Percentiles rank a stretch among this genome's conserved stretches.
phyloP scores from a whole-genome alignment of 805 yeast species.

The Sugiyamaella chiloensis region DNA sequence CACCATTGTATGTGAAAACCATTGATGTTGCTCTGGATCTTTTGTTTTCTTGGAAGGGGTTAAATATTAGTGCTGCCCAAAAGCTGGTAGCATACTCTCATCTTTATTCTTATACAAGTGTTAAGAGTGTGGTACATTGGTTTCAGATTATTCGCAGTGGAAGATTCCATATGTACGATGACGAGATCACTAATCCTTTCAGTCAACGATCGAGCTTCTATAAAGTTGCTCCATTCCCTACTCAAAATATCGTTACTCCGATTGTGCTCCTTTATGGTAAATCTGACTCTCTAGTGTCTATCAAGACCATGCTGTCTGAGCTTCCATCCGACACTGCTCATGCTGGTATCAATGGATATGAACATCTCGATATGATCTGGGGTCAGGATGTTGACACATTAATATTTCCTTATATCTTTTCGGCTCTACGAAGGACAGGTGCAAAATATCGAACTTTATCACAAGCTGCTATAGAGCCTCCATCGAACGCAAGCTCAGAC shows the following conservation, averaged over 20 bases:
- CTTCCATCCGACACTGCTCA: slow-evolving; percentile 51
- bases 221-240: slow-evolving; percentile 59
- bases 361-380: slow-evolving; percentile 91
- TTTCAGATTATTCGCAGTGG: slow-evolving; percentile 79
- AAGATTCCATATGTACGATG: slow-evolving; percentile 88
- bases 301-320: slow-evolving; percentile 65
- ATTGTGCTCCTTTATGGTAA: slow-evolving; percentile 77
- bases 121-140: slow-evolving; percentile 94
- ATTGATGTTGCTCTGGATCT: slow-evolving; percentile 68
- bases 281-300: slow-evolving; percentile 80
- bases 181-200: slow-evolving; percentile 33
- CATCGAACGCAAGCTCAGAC: too few species aligned
- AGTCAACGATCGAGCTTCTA: slow-evolving; percentile 35
- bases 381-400: slow-evolving; percentile 55
- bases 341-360: slow-evolving; percentile 65
- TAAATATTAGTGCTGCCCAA: slow-evolving; percentile 67
- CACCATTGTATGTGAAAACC: slow-evolving; percentile 65
- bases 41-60: slow-evolving; percentile 76
- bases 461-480: too few species aligned
- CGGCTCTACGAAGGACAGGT: slow-evolving; percentile 20
- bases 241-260: slow-evolving; percentile 65
- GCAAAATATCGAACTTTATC: too few species aligned
- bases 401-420: slow-evolving; percentile 26
- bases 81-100: slow-evolving; percentile 81
- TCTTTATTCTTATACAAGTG: slow-evolving; percentile 86